Base-by-base conservation (phyloP, 192 early-diverging fungal species). In the Geosiphon pyriformis region DNA sequence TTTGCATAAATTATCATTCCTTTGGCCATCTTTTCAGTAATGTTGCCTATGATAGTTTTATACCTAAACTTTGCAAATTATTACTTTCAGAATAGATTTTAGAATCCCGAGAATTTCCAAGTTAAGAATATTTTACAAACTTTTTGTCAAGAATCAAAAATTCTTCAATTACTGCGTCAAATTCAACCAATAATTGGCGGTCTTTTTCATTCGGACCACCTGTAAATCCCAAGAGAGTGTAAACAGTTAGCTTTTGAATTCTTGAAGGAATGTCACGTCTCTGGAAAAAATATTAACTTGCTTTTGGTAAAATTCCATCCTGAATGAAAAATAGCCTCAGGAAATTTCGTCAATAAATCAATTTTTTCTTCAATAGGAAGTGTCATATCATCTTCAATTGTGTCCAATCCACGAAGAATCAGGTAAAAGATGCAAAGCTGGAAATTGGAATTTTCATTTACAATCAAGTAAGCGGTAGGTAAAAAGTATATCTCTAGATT, bases 321-420 rank as follows among this genome's bases (percentile, higher is more conserved):
- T 35, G 79, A 73, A 72, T 91, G 77, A 67, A 87, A 88, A 60
- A 93, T 88, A 49, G 85, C 72, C 65, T 90, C 76, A 68, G 97
- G 85, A 80, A 99, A 98, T 27, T 72, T 75, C 60, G 85, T 73
- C 69, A 99, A 78, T 29, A 96, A 56, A 10, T 83, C 74, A 27
- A 85, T 69, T 76, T 99, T 99, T 67, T 72, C 81, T 10, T 85
- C 83, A 18, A 88, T 71, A n/a, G 78, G 76, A 52, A 99, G 80
- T 22, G 90, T 92, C 94, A 99, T 95, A 69, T 98, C 95, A 78
- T 99, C 97, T 80, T 99, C 58, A 62, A 99, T 84, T 4, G 97
- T 99, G 74, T 99, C 97, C 54, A 99, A 82, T 20, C 91, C 97
- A 26, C 97, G 87, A 65, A 98, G 84, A 30, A 94, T 81, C 61